These are phyloP conservation scores for Magnaporthiopsis rhizophila DNA, from an alignment of 2,329 filamentous ascomycete species.

Conservation along the genomic window DNA sequence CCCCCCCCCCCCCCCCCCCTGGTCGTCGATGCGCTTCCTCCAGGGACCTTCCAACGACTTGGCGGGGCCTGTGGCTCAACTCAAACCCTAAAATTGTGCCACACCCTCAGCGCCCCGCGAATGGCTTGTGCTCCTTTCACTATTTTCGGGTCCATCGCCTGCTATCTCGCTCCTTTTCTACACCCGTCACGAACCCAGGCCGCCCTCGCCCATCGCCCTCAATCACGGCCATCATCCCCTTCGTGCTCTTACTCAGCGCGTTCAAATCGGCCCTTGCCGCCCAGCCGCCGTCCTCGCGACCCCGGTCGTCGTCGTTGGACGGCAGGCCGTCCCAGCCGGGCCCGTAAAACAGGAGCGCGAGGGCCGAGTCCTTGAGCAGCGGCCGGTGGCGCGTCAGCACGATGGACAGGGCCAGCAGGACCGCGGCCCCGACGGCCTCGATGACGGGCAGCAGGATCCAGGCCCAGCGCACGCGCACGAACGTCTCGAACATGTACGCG, in stretches of 20 bases:
- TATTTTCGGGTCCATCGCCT: background rate
- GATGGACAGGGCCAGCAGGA: constrained; percentile 16
- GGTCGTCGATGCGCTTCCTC: background rate
- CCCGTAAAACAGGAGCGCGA: constrained; percentile 4
- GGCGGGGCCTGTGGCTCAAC: too few species aligned
- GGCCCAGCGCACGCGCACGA: constrained; percentile 22
- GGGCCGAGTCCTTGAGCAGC: constrained; percentile 8
- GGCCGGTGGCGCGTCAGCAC: constrained; percentile 1
- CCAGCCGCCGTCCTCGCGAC: background rate
- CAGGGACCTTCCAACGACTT: too few species aligned
- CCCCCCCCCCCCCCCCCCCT: too few species aligned
- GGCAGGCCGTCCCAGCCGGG: background rate
- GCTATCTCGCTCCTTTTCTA: background rate
- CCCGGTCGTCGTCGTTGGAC: background rate
- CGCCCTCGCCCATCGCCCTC: background rate
- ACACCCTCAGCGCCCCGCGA: too few species aligned
- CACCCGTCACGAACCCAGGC: background rate
- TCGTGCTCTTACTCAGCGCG: background rate
- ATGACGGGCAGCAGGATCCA: constrained; percentile 21
- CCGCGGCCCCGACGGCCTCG: constrained; percentile 13
- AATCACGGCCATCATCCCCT: background rate
- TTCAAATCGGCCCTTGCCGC: background rate
- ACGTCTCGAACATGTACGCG: constrained; percentile 18
- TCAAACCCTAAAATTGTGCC: too few species aligned
- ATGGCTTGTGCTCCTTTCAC: background rate